Conservation (phyloP, 2,329 filamentous ascomycete genomes). For the Scorias spongiosa region DNA sequence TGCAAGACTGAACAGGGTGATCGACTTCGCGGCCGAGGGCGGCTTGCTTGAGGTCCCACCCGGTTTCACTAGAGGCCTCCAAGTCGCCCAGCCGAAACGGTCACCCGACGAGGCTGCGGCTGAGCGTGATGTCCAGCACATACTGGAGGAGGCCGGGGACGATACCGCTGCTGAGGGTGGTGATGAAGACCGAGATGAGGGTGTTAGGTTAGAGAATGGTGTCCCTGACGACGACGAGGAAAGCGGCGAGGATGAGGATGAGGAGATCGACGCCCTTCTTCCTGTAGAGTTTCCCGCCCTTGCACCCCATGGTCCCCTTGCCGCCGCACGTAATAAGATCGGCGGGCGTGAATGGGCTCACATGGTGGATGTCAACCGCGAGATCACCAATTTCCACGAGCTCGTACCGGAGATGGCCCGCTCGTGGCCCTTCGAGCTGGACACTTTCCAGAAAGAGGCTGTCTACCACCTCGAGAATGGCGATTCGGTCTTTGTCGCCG, state of each 20-base stretch:
- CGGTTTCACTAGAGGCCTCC: constrained; percentile 65
- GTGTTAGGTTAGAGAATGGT: constrained; percentile 11
- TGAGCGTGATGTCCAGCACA: constrained; percentile 54
- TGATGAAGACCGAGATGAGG: constrained; percentile 26
- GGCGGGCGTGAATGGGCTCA: constrained; percentile 87
- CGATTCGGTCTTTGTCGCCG: constrained; percentile 94
- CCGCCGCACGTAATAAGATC: constrained; percentile 55
- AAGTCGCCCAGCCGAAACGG: constrained; percentile 45
- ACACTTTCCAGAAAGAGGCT: constrained; percentile 96
- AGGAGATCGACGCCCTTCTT: constrained; percentile 68
- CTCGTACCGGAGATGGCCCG: constrained; percentile 91
- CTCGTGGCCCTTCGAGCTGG: constrained; percentile 92
- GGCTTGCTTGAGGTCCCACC: constrained; percentile 70
- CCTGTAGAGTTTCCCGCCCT: constrained; percentile 88
- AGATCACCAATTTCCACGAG: constrained; percentile 86
- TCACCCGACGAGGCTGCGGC: constrained; percentile 28
- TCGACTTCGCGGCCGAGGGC: constrained; percentile 63
- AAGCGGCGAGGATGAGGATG: constrained; percentile 26
- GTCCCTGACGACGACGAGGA: constrained; percentile 21
- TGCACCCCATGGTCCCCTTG: constrained; percentile 65
- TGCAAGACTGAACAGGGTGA: constrained; percentile 61
- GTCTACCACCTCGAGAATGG: constrained; percentile 94
- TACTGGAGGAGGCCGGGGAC: constrained; percentile 34
- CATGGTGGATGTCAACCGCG: constrained; percentile 89
- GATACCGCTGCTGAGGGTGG: constrained; percentile 14